Conservation (phyloP, 352 stramenopile genomes). For the Phytophthora aleatoria region DNA sequence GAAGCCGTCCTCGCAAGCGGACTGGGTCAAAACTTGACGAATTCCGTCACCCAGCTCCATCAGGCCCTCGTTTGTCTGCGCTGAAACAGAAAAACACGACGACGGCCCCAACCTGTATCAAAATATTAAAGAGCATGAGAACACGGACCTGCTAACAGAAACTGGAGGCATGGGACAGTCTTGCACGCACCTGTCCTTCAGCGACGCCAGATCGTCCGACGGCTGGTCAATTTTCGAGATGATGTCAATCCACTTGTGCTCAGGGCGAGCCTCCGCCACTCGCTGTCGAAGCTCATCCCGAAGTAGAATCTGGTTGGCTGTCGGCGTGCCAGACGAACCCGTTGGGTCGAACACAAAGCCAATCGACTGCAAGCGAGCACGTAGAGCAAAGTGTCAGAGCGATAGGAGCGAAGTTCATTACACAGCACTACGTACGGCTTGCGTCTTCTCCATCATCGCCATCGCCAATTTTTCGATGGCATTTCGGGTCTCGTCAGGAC, state of each 20-base stretch:
- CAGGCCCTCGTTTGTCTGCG: conserved; percentile 80
- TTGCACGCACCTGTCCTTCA: conserved; percentile 41
- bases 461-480: conserved; percentile 76
- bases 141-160: background rate
- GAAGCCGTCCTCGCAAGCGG: conserved; percentile 18
- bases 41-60: conserved; percentile 61
- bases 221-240: conserved; percentile 85
- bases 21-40: conserved; percentile 50
- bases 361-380: conserved; percentile 52
- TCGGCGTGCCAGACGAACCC: conserved; percentile 60
- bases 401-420: background rate
- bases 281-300: conserved; percentile 72
- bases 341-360: conserved; percentile 88
- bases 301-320: conserved; percentile 67
- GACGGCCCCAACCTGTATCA: conserved; percentile 31
- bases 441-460: conserved; percentile 78
- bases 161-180: background rate
- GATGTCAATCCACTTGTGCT: conserved; percentile 84
- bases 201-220: conserved; percentile 40
- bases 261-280: conserved; percentile 40
- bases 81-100: conserved; percentile 52
- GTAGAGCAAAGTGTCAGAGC: conserved; percentile 12
- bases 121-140: conserved; percentile 2
- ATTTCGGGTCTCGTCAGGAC: conserved; percentile 66
- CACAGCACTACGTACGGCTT: conserved; percentile 44